phyloP scores from a whole-genome alignment of 2,329 filamentous ascomycete genomes.

The Exophiala oligosperma region DNA sequence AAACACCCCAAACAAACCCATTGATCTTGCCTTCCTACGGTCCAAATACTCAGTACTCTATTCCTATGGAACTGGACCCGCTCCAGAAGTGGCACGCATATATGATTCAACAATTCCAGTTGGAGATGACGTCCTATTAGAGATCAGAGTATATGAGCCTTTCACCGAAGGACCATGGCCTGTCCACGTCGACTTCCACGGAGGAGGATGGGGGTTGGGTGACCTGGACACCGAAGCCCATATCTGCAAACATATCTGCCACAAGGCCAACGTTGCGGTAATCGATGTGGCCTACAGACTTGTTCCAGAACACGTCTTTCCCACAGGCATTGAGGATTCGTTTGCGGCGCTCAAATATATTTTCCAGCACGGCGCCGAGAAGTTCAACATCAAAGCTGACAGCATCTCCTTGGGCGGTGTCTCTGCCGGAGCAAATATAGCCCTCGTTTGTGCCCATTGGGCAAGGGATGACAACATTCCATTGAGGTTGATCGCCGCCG shows the following conservation, averaged over 20 bases:
- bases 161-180: no score
- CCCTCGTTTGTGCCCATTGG: slow-evolving; percentile 36
- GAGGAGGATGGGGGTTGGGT: slow-evolving; percentile 35
- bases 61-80: slow-evolving; percentile 41
- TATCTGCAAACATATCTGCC: slow-evolving; percentile 51
- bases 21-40: slow-evolving; percentile 42
- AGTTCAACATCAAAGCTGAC: slow-evolving; percentile 42
- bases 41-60: slow-evolving; percentile 45
- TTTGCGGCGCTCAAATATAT: slow-evolving; percentile 36
- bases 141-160: no score
- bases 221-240: slow-evolving; percentile 52
- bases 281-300: slow-evolving; percentile 56
- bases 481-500: slow-evolving; percentile 40
- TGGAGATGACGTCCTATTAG: no score
- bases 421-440: slow-evolving; percentile 39
- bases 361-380: slow-evolving; percentile 35
- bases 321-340: slow-evolving; percentile 51
- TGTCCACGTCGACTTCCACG: no score
- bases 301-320: slow-evolving; percentile 52
- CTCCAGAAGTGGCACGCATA: no score
- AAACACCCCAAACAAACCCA: slow-evolving; percentile 41
- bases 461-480: slow-evolving; percentile 43
- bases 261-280: slow-evolving; percentile 46
- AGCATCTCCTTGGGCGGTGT: slow-evolving; percentile 49
- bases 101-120: no score